These are phyloP conservation scores for Xerocomellus amylosporus DNA, from an alignment of 768 basidiomycete species.

Conservation along the genomic window DNA sequence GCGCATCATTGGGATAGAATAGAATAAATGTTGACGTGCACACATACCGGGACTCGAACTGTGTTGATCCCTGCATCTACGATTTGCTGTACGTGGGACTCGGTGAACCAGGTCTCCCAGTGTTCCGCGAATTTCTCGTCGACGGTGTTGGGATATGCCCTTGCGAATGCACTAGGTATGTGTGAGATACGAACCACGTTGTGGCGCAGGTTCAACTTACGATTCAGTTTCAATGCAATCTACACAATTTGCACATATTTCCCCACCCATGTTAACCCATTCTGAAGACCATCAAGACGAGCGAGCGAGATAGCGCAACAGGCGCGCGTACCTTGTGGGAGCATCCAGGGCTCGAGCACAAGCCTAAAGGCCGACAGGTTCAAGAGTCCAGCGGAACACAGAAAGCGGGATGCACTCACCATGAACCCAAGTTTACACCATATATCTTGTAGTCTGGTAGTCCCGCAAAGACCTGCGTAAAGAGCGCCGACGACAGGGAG, in stretches of 20 bases:
- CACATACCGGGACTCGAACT: constrained; percentile 67
- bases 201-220: constrained; percentile 33
- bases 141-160: constrained; percentile 56
- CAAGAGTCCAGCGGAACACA: not conserved
- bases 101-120: constrained; percentile 74
- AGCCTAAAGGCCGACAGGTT: constrained; percentile 51
- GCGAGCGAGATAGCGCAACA: not conserved
- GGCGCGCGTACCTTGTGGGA: constrained; percentile 50
- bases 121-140: constrained; percentile 59
- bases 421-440: constrained; percentile 71
- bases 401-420: constrained; percentile 35
- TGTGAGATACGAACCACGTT: not conserved
- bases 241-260: constrained; percentile 56
- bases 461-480: constrained; percentile 18
- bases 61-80: constrained; percentile 62
- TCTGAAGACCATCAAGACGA: constrained; percentile 35
- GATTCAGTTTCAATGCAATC: constrained; percentile 67
- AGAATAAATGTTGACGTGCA: not conserved
- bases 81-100: constrained; percentile 57
- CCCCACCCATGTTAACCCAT: constrained; percentile 74
- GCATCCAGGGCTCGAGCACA: constrained; percentile 80
- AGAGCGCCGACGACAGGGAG: constrained; percentile 15
- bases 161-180: constrained; percentile 50
- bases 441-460: constrained; percentile 49
- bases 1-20: not conserved